A percentile compares a stretch with the other conserved stretches of the same genome.
phyloP scores from a whole-genome alignment of 2,329 filamentous ascomycete species.

The Harringtonia aguacate region DNA sequence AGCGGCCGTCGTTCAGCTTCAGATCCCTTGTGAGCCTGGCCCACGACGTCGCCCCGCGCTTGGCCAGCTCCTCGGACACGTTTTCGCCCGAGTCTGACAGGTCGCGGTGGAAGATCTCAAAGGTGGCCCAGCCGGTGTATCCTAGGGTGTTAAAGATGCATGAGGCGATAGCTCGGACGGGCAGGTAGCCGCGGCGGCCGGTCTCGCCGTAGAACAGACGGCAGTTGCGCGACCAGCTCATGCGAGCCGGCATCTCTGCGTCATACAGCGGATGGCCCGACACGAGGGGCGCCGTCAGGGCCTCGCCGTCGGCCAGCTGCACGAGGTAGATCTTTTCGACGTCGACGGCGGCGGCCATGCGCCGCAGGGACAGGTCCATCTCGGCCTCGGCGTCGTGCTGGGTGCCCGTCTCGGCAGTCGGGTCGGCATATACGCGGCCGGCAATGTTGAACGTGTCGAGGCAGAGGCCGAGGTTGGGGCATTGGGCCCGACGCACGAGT shows the following conservation, averaged over 20 bases:
- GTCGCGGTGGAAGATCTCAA: slow-evolving; percentile 47
- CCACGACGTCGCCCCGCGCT: no score
- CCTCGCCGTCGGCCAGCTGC: slow-evolving; percentile 52
- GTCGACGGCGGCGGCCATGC: slow-evolving; percentile 33
- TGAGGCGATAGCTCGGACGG: slow-evolving; percentile 38
- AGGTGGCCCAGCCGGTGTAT: slow-evolving; percentile 46
- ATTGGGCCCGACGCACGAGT: slow-evolving; percentile 39
- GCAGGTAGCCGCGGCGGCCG: slow-evolving; percentile 44
- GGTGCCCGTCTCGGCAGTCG: slow-evolving; percentile 29
- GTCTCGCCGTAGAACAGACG: slow-evolving; percentile 49
- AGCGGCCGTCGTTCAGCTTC: no score
- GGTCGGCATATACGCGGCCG: slow-evolving; percentile 46
- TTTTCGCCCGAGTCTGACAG: slow-evolving; percentile 30
- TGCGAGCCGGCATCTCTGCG: slow-evolving; percentile 40
- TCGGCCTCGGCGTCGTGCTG: slow-evolving; percentile 32
- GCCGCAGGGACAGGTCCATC: slow-evolving; percentile 32
- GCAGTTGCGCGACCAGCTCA: slow-evolving; percentile 55
- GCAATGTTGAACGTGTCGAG: slow-evolving; percentile 55
- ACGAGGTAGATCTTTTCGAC: slow-evolving; percentile 49
- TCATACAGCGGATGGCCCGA: slow-evolving; percentile 42
- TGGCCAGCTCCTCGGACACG: slow-evolving; percentile 41
- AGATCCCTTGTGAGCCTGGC: no score
- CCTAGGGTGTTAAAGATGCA: slow-evolving; percentile 44
- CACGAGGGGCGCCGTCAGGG: slow-evolving; percentile 34
- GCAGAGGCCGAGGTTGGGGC: slow-evolving; percentile 49